These are phyloP conservation scores for Penicillium soppii DNA, from an alignment of 495 filamentous ascomycete genomes.

Conservation along the genomic window DNA sequence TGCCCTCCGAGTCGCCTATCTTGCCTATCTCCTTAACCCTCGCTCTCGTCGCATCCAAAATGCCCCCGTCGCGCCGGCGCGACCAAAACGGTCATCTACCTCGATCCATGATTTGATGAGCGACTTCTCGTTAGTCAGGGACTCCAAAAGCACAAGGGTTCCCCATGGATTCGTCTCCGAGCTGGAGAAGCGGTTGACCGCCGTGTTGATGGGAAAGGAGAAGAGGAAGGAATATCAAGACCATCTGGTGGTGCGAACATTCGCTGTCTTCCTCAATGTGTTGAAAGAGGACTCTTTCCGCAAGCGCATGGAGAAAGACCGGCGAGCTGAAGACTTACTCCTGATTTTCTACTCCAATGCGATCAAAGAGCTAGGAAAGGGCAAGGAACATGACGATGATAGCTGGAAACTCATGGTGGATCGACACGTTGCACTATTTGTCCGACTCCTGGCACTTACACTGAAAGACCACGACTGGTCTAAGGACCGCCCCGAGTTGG, in stretches of 20 bases:
- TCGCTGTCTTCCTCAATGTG: slow-evolving; percentile 75
- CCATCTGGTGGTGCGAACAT: slow-evolving; percentile 73
- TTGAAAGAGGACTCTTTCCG: slow-evolving; percentile 71
- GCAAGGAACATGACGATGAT: slow-evolving; percentile 79
- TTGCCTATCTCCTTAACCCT: slow-evolving; percentile 90
- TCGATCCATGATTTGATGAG: slow-evolving; percentile 69
- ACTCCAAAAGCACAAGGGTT: slow-evolving; percentile 74
- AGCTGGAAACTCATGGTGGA: slow-evolving; percentile 92
- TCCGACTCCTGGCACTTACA: slow-evolving; percentile 78
- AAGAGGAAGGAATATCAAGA: slow-evolving; percentile 76
- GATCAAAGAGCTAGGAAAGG: slow-evolving; percentile 81
- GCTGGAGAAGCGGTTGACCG: slow-evolving; percentile 66
- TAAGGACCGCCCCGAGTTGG: slow-evolving; percentile 78
- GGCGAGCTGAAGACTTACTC: slow-evolving; percentile 85
- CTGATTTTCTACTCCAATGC: slow-evolving; percentile 89
- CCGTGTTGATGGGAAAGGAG: slow-evolving; percentile 67
- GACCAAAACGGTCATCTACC: slow-evolving; percentile 65
- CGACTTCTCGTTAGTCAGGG: slow-evolving; percentile 72
- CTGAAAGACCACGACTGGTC: slow-evolving; percentile 79
- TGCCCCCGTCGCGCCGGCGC: slow-evolving; percentile 61
- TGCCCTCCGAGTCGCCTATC: slow-evolving; percentile 87
- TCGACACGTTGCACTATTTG: slow-evolving; percentile 90
- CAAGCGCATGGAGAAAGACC: slow-evolving; percentile 85
- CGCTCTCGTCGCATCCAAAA: slow-evolving; percentile 83
- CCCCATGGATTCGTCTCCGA: slow-evolving; percentile 74